Conservation (phyloP, 2,329 filamentous ascomycete species). For the Microthyrium microscopicum region DNA sequence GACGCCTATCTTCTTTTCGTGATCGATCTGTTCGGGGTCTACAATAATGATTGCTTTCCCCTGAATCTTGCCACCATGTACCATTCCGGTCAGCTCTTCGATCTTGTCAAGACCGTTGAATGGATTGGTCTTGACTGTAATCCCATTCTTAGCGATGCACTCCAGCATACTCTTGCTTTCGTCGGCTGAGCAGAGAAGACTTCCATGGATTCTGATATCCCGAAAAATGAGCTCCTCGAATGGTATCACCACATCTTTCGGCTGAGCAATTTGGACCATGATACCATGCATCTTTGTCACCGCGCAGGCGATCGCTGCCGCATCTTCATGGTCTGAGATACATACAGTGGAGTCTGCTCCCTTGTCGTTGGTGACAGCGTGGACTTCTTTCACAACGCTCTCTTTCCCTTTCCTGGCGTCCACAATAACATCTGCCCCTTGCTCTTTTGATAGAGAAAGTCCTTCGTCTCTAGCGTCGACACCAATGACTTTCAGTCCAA, state of each 20-base stretch:
- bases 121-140: slow-evolving; percentile 6
- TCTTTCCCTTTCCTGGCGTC: slow-evolving; percentile 33
- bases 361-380: slow-evolving; percentile 28
- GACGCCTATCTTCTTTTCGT: slow-evolving; percentile 4
- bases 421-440: slow-evolving; percentile 34
- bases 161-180: slow-evolving; percentile 21
- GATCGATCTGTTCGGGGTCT: slow-evolving; percentile 6
- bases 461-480: slow-evolving; percentile 39
- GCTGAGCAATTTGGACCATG: slow-evolving; percentile 39
- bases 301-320: slow-evolving; percentile 35
- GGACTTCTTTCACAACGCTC: slow-evolving; percentile 30
- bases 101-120: slow-evolving; percentile 7
- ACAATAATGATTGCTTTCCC: slow-evolving; percentile 8
- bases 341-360: slow-evolving; percentile 38
- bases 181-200: slow-evolving; percentile 4
- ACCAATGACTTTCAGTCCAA: slow-evolving; percentile 35
- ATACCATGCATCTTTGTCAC: slow-evolving; percentile 43
- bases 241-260: slow-evolving; percentile 21
- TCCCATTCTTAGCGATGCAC: slow-evolving; percentile 24
- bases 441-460: slow-evolving; percentile 28
- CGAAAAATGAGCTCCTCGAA: slow-evolving; percentile 9
- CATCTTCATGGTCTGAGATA: slow-evolving; percentile 33
- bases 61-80: slow-evolving; percentile 7
- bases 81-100: slow-evolving; percentile 6
- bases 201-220: slow-evolving; percentile 8